phyloP scores from a whole-genome alignment of 805 yeast genomes.

The Alloascoidea hylecoeti region DNA sequence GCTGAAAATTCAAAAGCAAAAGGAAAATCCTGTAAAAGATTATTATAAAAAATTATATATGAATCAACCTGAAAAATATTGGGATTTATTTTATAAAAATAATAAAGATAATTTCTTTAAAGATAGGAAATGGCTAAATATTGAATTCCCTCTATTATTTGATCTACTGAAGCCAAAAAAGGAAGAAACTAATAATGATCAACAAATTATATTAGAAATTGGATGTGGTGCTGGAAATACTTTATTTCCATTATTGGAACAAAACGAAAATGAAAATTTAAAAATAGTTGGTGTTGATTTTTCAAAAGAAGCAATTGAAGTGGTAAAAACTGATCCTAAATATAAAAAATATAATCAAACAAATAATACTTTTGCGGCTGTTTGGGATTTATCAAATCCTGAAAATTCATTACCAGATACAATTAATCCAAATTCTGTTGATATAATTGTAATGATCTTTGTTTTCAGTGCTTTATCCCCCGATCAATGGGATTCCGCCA shows the following conservation, averaged over 20 bases:
- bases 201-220: constrained; percentile 67
- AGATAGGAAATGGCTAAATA: constrained; percentile 90
- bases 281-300: constrained; percentile 79
- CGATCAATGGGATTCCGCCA: constrained; percentile 76
- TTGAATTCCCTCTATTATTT: constrained; percentile 82
- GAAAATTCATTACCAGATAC: constrained; percentile 71
- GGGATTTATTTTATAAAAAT: constrained; percentile 90
- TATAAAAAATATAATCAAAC: neutral
- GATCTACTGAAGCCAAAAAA: constrained; percentile 61
- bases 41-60: constrained; percentile 72
- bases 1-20: constrained; percentile 59
- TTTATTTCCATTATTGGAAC: constrained; percentile 74
- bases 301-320: constrained; percentile 77
- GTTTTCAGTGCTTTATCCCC: constrained; percentile 91
- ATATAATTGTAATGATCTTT: constrained; percentile 88
- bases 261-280: constrained; percentile 68
- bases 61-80: constrained; percentile 78
- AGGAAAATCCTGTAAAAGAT: constrained; percentile 73
- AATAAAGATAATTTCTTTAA: constrained; percentile 91
- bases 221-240: constrained; percentile 99
- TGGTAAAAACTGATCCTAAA: constrained; percentile 41
- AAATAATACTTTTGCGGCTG: constrained; percentile 48
- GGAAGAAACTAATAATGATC: no score
- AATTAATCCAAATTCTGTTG: constrained; percentile 68
- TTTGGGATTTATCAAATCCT: constrained; percentile 88